Evolutionary conservation across 1,284 basidiomycete species (phyloP).

Genomic region (Hymenochaete sp.): DNA sequence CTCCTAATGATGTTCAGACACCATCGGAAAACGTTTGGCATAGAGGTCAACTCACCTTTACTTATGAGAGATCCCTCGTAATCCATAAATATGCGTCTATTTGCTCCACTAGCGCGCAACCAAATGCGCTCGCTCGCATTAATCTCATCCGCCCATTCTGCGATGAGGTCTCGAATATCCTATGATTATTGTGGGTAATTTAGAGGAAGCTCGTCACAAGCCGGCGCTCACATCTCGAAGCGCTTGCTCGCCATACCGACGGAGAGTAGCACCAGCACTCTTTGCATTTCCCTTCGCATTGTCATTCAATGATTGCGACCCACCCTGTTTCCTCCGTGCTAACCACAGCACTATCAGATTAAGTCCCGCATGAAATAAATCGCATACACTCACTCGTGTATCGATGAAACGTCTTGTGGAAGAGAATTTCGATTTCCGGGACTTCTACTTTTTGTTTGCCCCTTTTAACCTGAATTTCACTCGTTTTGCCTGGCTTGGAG

Average conservation of each 20-base stretch:
- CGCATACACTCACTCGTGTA: conserved; percentile 75
- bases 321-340: conserved; percentile 97
- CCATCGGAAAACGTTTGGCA: conserved; percentile 4
- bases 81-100: conserved; percentile 81
- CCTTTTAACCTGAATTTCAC: conserved; percentile 35
- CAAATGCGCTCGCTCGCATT: conserved; percentile 78
- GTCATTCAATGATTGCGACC: conserved; percentile 88
- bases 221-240: conserved; percentile 71
- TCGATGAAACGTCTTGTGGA: conserved; percentile 96
- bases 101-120: conserved; percentile 79
- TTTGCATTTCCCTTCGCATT: conserved; percentile 88
- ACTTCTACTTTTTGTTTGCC: conserved; percentile 54
- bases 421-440: conserved; percentile 70
- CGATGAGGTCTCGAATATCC: conserved; percentile 79
- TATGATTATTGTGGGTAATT: too few relatives aligned
- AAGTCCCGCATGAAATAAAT: neutral
- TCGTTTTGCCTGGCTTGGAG: conserved; percentile 40
- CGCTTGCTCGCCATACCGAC: conserved; percentile 92
- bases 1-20: conserved; percentile 31
- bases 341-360: conserved; percentile 2
- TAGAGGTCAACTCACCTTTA: conserved; percentile 35
- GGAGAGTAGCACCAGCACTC: conserved; percentile 89
- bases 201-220: too few relatives aligned
- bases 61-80: conserved; percentile 63
- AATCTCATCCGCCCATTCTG: conserved; percentile 82